Conservation (phyloP, 768 basidiomycete species). For the Cubamyces lactineus region DNA sequence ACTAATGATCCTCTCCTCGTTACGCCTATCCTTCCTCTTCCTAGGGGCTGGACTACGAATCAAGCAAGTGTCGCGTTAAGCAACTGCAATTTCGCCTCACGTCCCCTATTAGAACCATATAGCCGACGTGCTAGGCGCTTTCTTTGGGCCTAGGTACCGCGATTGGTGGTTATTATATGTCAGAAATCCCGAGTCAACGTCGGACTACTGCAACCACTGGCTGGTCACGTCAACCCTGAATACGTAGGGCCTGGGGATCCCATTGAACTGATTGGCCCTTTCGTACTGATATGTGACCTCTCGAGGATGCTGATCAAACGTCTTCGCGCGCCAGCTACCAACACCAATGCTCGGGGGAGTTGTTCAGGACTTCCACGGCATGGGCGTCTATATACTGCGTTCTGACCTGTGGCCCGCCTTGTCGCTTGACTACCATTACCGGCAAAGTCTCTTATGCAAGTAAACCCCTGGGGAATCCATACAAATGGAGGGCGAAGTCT, state of each 20-base stretch:
- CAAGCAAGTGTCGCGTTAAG: neutral
- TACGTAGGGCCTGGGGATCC: neutral
- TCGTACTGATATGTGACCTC: neutral
- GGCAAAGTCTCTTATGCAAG: too few species aligned
- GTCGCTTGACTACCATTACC: too few species aligned
- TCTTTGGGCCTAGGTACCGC: neutral
- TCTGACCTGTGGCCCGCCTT: too few species aligned
- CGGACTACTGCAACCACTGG: neutral
- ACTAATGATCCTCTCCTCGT: neutral
- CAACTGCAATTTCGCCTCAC: neutral
- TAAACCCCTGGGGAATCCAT: too few species aligned
- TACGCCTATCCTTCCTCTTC: neutral
- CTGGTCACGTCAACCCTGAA: neutral
- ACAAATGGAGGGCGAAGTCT: too few species aligned
- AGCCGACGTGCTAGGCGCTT: neutral
- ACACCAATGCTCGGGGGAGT: too few species aligned
- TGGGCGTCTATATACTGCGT: too few species aligned
- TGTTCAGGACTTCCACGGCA: too few species aligned
- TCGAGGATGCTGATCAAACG: too few species aligned
- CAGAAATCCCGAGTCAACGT: neutral
- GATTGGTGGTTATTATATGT: neutral
- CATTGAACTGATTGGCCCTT: neutral
- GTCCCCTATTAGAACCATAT: neutral
- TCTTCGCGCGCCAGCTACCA: too few species aligned
- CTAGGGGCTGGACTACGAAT: neutral